These are phyloP conservation scores for Zanthoxylum bungeanum DNA, from an alignment of 345 rosid genomes.

Conservation along the genomic window DNA sequence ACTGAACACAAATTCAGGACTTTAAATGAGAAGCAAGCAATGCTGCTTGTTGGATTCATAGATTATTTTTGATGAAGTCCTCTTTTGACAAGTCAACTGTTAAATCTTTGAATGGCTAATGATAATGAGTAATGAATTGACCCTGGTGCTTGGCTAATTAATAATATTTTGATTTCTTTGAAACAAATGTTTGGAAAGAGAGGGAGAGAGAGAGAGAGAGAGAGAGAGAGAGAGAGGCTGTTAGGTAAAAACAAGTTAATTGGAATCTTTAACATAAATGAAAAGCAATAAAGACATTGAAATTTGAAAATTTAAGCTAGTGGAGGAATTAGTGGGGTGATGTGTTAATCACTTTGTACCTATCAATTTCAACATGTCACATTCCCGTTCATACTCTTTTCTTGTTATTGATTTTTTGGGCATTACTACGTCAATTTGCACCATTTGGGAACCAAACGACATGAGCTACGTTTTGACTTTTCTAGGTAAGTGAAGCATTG, in stretches of 20 bases:
- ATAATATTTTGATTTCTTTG: neutral
- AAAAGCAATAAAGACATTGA: neutral
- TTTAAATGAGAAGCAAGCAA: no score
- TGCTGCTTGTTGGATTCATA: no score
- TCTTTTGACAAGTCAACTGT: neutral
- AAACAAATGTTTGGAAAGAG: no score
- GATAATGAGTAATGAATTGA: no score
- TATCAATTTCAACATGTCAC: neutral
- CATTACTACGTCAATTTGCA: neutral
- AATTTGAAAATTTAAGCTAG: neutral
- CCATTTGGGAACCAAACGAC: neutral
- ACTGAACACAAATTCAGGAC: no score
- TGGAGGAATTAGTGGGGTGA: constrained; percentile 7
- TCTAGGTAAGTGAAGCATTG: neutral
- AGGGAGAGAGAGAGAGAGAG: no score
- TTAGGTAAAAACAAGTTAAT: neutral
- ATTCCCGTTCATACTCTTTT: neutral
- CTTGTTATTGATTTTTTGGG: neutral
- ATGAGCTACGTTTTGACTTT: no score
- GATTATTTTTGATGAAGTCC: neutral
- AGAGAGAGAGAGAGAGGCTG: no score
- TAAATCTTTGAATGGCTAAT: neutral
- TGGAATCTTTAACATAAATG: neutral
- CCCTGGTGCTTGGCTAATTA: neutral
- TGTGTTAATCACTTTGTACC: neutral